Conservation (phyloP, 2,329 filamentous ascomycete genomes). For the Hypoxylon sp. region DNA sequence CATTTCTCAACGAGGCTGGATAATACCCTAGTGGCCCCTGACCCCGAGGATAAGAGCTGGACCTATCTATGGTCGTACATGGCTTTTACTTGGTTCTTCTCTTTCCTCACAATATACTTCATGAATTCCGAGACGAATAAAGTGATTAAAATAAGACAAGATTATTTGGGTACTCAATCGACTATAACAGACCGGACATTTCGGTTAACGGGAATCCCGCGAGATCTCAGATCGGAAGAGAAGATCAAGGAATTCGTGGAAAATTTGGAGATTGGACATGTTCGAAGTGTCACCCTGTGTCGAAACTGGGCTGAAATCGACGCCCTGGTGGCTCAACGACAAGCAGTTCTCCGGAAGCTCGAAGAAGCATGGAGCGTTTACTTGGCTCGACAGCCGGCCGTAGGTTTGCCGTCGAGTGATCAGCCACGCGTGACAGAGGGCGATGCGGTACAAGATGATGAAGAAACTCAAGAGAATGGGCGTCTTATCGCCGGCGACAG, state of each 20-base stretch:
- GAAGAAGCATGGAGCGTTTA: conserved; percentile 89
- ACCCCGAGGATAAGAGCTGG: conserved; percentile 46
- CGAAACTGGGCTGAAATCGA: conserved; percentile 90
- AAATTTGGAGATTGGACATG: conserved; percentile 87
- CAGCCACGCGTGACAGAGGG: conserved; percentile 44
- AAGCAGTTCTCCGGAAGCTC: conserved; percentile 76
- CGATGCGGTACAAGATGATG: conserved; percentile 56
- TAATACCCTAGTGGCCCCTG: conserved; percentile 33
- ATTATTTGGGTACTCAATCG: conserved; percentile 92
- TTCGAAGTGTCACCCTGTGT: conserved; percentile 89
- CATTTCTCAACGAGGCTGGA: conserved; percentile 21
- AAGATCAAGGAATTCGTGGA: conserved; percentile 91
- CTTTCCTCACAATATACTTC: conserved; percentile 83
- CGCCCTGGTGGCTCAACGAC: conserved; percentile 76
- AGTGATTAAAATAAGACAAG: conserved; percentile 88
- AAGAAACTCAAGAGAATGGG: conserved; percentile 68
- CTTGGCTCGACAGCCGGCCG: conserved; percentile 69
- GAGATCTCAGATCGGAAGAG: conserved; percentile 82
- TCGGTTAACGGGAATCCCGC: conserved; percentile 88
- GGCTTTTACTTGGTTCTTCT: conserved; percentile 95
- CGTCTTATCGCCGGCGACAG: conserved; percentile 69
- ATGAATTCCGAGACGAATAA: conserved; percentile 86
- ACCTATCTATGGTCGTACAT: conserved; percentile 92
- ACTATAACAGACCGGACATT: conserved; percentile 98
- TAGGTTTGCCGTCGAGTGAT: conserved; percentile 39